A percentile compares a stretch with the other conserved stretches of the same genome.
phyloP scores from a whole-genome alignment of 164 flowering plant genomes.

The Berberis thunbergii region DNA sequence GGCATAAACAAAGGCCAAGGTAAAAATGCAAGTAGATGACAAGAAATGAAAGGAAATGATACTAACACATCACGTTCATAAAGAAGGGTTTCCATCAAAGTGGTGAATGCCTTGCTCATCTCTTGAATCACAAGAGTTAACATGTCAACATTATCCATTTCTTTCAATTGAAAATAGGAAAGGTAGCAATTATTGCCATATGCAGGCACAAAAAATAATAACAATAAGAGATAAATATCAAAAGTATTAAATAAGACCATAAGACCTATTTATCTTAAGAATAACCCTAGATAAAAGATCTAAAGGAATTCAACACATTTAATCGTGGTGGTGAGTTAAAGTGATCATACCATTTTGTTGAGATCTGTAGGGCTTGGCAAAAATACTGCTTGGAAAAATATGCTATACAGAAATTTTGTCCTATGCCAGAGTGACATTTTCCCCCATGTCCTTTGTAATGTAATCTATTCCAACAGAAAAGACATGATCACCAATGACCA shows the following conservation, averaged over 20 bases:
- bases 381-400: constrained; percentile 68
- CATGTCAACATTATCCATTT: constrained; percentile 87
- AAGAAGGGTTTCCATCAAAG: constrained; percentile 88
- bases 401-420: constrained; percentile 41
- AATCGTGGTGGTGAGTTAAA: neutral
- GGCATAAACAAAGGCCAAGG: no score
- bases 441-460: constrained; percentile 82
- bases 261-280: no score
- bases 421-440: constrained; percentile 94
- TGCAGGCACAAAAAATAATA: neutral
- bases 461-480: constrained; percentile 38
- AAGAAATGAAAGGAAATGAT: constrained; percentile 7
- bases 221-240: neutral
- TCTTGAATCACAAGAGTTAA: constrained; percentile 87
- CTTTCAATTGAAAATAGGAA: constrained; percentile 55
- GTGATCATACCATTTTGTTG: constrained; percentile 51
- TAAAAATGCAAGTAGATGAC: neutral
- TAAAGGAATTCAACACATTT: neutral
- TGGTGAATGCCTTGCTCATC: constrained; percentile 89
- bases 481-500: neutral
- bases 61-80: constrained; percentile 87
- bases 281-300: neutral
- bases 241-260: no score
- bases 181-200: neutral
- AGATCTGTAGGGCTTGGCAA: constrained; percentile 76